Conservation (phyloP, 257 asterid species). For the Apocynum venetum region DNA sequence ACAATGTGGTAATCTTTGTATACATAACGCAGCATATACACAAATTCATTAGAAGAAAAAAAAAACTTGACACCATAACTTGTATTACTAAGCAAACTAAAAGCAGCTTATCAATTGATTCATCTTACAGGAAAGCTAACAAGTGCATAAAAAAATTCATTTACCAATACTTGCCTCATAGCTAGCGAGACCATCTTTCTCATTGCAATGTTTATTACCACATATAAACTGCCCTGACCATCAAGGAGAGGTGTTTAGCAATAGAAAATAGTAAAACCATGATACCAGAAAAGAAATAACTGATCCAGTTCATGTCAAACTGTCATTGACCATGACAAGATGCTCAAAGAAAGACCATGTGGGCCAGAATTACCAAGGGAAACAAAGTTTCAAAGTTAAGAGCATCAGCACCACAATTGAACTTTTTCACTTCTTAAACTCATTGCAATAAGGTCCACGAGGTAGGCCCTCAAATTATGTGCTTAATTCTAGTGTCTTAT, state of each 20-base stretch:
- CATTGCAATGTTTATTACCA: conserved; percentile 86
- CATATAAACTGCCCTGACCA: conserved; percentile 93
- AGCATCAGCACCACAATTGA: background rate
- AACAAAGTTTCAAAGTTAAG: background rate
- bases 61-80: background rate
- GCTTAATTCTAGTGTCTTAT: background rate
- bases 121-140: background rate
- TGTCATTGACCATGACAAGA: background rate
- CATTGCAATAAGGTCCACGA: background rate
- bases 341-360: background rate
- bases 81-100: background rate
- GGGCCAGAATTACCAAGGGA: background rate
- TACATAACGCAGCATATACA: background rate
- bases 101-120: background rate
- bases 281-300: background rate
- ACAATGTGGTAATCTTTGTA: background rate
- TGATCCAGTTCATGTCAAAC: conserved; percentile 1
- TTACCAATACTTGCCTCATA: conserved; percentile 69
- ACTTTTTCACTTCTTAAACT: background rate
- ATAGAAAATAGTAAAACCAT: background rate
- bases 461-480: background rate
- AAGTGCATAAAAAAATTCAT: conserved; percentile 17
- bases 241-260: conserved; percentile 13
- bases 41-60: background rate
- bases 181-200: conserved; percentile 72